Evolutionary conservation across 352 stramenopile genomes (phyloP).

Genomic region (Phytopythium delawarense): DNA sequence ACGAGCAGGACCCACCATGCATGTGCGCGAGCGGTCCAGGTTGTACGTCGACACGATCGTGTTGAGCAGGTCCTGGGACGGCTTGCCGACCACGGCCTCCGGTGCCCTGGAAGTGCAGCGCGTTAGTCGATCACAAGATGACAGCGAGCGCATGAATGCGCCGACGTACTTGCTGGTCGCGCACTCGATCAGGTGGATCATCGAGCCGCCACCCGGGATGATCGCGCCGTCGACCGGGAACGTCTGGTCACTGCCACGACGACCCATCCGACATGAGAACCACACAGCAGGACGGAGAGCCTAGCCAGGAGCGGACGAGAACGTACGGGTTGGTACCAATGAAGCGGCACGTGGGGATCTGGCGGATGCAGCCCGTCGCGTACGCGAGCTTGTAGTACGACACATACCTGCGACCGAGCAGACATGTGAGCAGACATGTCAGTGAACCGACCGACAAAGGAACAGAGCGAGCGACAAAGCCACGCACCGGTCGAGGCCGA

Average conservation of each 20-base stretch:
- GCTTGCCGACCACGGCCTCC: slow-evolving; percentile 77
- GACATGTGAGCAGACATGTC: neutral
- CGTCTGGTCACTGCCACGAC: slow-evolving; percentile 51
- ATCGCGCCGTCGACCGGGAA: slow-evolving; percentile 74
- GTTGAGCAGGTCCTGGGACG: slow-evolving; percentile 77
- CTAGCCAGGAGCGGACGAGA: slow-evolving; percentile 18
- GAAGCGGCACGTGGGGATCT: slow-evolving; percentile 75
- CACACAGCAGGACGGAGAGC: neutral
- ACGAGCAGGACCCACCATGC: slow-evolving; percentile 51
- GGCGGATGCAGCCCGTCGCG: slow-evolving; percentile 59
- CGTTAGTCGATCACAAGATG: neutral
- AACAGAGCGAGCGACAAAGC: neutral
- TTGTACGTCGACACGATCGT: slow-evolving; percentile 75
- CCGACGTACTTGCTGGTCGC: slow-evolving; percentile 55
- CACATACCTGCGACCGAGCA: slow-evolving; percentile 36
- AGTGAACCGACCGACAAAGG: neutral
- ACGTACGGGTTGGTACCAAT: slow-evolving; percentile 81
- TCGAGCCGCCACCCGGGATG: slow-evolving; percentile 61
- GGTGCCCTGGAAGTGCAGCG: slow-evolving; percentile 32
- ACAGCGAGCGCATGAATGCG: neutral
- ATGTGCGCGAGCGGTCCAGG: slow-evolving; percentile 63
- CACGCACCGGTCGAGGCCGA: slow-evolving; percentile 62
- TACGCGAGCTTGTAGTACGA: slow-evolving; percentile 87
- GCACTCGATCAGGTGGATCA: slow-evolving; percentile 68
- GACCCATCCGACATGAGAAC: neutral